Evolutionary conservation across 1,284 basidiomycete genomes (phyloP).

Genomic region (Malassezia equina): DNA sequence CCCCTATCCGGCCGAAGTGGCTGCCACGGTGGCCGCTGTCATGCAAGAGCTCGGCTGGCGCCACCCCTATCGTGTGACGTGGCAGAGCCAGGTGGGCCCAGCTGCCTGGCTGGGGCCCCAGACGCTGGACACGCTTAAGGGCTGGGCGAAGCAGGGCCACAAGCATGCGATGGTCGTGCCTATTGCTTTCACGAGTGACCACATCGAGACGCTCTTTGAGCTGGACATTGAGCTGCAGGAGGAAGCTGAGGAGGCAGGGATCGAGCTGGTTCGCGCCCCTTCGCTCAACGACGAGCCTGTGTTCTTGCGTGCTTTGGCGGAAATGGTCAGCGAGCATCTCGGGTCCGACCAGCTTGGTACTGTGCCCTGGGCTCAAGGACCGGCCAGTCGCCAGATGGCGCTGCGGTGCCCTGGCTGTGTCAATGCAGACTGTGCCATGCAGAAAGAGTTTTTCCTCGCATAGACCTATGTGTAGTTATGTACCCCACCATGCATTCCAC

Average conservation of each 20-base stretch:
- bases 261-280: slow-evolving; percentile 79
- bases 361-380: slow-evolving; percentile 36
- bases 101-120: slow-evolving; percentile 98
- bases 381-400: slow-evolving; percentile 66
- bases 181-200: slow-evolving; percentile 96
- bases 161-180: slow-evolving; percentile 84
- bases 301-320: slow-evolving; percentile 90
- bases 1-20: slow-evolving; percentile 91
- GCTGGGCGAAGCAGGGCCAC: slow-evolving; percentile 73
- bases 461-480: background rate
- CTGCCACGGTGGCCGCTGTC: slow-evolving; percentile 59
- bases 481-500: slow-evolving; percentile 15
- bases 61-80: slow-evolving; percentile 70
- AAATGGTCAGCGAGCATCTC: slow-evolving; percentile 77
- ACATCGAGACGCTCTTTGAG: slow-evolving; percentile 97
- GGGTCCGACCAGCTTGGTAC: slow-evolving; percentile 18
- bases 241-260: slow-evolving; percentile 81
- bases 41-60: slow-evolving; percentile 43
- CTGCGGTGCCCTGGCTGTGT: slow-evolving; percentile 88
- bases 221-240: slow-evolving; percentile 85
- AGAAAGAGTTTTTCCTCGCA: slow-evolving; percentile 69
- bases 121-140: slow-evolving; percentile 82
- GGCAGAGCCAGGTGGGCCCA: slow-evolving; percentile 97
- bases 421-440: slow-evolving; percentile 71
- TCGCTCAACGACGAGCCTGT: slow-evolving; percentile 97